Percentiles rank a stretch among this genome's conserved stretches.
Conservation (phyloP, 495 filamentous ascomycete species). For the Podospora pseudocomata region DNA sequence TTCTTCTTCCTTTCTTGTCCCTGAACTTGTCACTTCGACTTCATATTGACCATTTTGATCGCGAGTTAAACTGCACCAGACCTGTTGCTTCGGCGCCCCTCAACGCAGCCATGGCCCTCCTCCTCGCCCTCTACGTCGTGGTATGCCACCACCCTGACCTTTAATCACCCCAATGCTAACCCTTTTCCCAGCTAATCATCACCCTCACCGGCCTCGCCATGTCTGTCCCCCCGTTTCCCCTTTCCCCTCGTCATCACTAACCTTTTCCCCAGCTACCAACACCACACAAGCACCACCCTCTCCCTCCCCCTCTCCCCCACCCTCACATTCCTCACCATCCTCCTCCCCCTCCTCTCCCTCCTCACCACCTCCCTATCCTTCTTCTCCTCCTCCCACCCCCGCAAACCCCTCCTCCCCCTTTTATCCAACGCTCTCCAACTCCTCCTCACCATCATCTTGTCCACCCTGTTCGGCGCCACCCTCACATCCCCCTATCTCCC, state of each 20-base stretch:
- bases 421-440: not conserved
- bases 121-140: constrained; percentile 12
- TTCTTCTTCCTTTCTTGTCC: not conserved
- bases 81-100: not conserved
- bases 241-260: not conserved
- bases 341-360: constrained; percentile 50
- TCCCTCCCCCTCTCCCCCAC: constrained; percentile 49
- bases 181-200: constrained; percentile 16
- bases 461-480: not conserved
- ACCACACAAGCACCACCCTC: constrained; percentile 44
- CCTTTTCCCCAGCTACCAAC: constrained; percentile 43
- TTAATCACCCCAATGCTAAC: not conserved
- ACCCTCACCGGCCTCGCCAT: constrained; percentile 18
- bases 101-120: constrained; percentile 8
- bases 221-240: not conserved
- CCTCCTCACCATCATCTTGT: not conserved
- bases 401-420: constrained; percentile 6
- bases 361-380: constrained; percentile 31
- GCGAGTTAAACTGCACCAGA: not conserved
- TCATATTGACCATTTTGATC: not conserved
- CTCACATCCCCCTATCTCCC: not conserved
- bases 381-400: constrained; percentile 16
- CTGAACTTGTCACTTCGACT: not conserved
- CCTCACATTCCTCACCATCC: constrained; percentile 47
- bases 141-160: constrained; percentile 1